A percentile compares a stretch with the other conserved stretches of the same genome.
phyloP scores from a whole-genome alignment of 1,284 basidiomycete species.

The Cerrena zonata region DNA sequence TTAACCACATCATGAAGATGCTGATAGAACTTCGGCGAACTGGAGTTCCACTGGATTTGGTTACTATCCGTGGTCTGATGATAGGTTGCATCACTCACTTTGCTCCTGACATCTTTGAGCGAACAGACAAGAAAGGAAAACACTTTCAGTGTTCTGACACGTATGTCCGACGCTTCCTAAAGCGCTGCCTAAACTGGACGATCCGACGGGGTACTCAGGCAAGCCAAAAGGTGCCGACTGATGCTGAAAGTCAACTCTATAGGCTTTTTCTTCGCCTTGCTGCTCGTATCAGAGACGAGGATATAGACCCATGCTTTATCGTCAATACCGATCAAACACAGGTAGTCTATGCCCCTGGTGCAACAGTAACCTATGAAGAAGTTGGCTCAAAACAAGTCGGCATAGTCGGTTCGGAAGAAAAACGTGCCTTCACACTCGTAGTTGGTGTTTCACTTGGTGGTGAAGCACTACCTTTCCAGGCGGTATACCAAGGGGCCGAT shows the following conservation, averaged over 20 bases:
- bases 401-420: constrained; percentile 27
- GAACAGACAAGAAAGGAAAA: constrained; percentile 1
- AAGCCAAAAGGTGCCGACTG: constrained; percentile 28
- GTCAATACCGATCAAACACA: constrained; percentile 38
- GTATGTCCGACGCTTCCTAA: constrained; percentile 17
- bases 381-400: constrained; percentile 26
- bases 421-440: constrained; percentile 29
- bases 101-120: constrained; percentile 6
- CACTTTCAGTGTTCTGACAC: constrained; percentile 16
- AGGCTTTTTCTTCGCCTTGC: constrained; percentile 21
- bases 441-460: constrained; percentile 24
- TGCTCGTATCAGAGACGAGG: constrained; percentile 24
- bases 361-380: constrained; percentile 19
- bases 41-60: background rate
- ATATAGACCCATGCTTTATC: constrained; percentile 23
- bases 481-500: constrained; percentile 22
- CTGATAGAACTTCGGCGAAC: constrained; percentile 1
- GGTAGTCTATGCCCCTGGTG: constrained; percentile 17
- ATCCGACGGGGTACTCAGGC: constrained; percentile 19
- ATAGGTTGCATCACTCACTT: background rate
- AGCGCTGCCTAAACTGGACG: constrained; percentile 16
- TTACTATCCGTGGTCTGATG: constrained; percentile 7
- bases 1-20: background rate
- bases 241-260: constrained; percentile 26
- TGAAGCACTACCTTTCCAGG: constrained; percentile 27